Evolutionary conservation across 257 asterid genomes (phyloP).

Genomic region (Primulina huaijiensis): DNA sequence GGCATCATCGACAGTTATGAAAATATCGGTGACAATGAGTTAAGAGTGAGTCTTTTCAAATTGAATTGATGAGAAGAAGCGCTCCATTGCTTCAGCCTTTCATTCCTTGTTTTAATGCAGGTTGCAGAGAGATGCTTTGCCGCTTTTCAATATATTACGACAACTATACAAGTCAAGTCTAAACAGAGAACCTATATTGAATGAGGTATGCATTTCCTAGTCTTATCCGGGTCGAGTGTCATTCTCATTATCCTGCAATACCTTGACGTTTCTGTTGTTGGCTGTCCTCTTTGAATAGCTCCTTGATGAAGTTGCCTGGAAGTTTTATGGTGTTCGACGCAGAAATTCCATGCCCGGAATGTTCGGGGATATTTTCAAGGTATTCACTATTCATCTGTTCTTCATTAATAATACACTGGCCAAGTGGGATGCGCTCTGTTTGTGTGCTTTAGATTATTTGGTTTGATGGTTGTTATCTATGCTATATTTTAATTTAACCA

Average conservation of each 20-base stretch:
- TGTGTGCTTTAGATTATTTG: no score
- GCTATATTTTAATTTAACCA: no score
- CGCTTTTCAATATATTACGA: conserved; percentile 78
- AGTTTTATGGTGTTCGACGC: conserved; percentile 79
- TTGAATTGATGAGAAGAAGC: conserved; percentile 1
- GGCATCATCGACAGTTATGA: background rate
- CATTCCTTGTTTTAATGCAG: conserved; percentile 41
- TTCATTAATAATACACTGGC: background rate
- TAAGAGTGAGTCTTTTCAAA: background rate
- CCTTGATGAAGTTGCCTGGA: conserved; percentile 79
- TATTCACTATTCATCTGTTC: conserved; percentile 19
- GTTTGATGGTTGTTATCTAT: no score
- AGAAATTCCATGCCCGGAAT: conserved; percentile 80
- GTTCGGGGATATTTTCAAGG: conserved; percentile 93
- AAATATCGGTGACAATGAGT: conserved; percentile 1
- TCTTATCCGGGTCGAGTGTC: background rate
- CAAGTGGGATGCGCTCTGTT: no score
- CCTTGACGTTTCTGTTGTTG: conserved; percentile 23
- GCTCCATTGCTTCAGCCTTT: conserved; percentile 13
- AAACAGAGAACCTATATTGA: conserved; percentile 66
- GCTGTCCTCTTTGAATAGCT: conserved; percentile 44
- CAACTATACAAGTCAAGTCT: conserved; percentile 63
- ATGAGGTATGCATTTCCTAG: conserved; percentile 50
- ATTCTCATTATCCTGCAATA: conserved; percentile 2
- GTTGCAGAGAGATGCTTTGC: conserved; percentile 91